Evolutionary conservation across 2,329 filamentous ascomycete species (phyloP).

Genomic region (Fusarium sp.): DNA sequence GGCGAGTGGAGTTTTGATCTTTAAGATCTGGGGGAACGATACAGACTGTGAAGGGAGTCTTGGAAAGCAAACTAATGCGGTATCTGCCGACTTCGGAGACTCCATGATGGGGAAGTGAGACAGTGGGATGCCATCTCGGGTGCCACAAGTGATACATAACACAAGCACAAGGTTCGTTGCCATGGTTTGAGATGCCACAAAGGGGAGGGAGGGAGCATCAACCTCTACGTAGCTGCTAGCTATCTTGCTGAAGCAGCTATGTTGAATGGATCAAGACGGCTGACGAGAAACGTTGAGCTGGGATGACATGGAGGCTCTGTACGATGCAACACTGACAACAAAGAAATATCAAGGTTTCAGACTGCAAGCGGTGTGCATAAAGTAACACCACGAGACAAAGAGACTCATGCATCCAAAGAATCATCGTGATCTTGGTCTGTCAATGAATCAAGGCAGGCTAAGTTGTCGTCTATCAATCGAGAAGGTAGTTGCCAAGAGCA

Average conservation of each 20-base stretch:
- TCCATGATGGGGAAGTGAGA: constrained; percentile 28
- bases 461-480: neutral
- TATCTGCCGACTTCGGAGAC: constrained; percentile 23
- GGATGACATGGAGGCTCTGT: neutral
- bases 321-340: constrained; percentile 16
- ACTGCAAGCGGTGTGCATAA: constrained; percentile 29
- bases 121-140: constrained; percentile 23
- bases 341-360: constrained; percentile 23
- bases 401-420: constrained; percentile 5
- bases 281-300: constrained; percentile 9
- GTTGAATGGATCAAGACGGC: neutral
- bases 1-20: constrained; percentile 33
- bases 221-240: neutral
- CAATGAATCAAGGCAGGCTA: neutral
- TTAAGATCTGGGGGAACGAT: constrained; percentile 9
- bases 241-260: neutral
- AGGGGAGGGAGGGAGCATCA: neutral
- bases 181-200: constrained; percentile 14
- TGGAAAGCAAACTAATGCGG: neutral
- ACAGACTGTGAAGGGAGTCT: neutral
- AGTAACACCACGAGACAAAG: constrained; percentile 14
- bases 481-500: constrained; percentile 19
- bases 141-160: constrained; percentile 24
- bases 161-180: constrained; percentile 23
- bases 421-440: neutral